Evolutionary conservation across 2,329 filamentous ascomycete genomes (phyloP).

Genomic region (Colletotrichum plurivorum): DNA sequence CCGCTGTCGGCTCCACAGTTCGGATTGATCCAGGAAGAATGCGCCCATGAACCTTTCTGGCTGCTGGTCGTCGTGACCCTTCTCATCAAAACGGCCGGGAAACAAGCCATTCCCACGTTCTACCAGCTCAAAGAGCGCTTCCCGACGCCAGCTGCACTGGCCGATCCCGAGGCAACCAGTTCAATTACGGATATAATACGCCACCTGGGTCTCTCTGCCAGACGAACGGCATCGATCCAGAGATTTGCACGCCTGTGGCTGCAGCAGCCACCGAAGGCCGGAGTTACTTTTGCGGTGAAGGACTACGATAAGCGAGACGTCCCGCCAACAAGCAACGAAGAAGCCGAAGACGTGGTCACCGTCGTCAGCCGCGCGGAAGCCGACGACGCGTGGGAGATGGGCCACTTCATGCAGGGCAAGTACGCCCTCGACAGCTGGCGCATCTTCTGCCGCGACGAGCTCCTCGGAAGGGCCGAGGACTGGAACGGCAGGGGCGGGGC

Average conservation of each 20-base stretch:
- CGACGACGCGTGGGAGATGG: slow-evolving; percentile 82
- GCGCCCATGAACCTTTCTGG: slow-evolving; percentile 82
- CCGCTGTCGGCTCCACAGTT: slow-evolving; percentile 74
- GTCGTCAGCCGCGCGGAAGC: slow-evolving; percentile 26
- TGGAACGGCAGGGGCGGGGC: slow-evolving; percentile 73
- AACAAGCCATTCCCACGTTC: slow-evolving; percentile 82
- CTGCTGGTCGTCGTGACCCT: slow-evolving; percentile 88
- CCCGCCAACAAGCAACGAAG: slow-evolving; percentile 14
- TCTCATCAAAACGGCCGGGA: slow-evolving; percentile 84
- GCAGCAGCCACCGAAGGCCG: slow-evolving; percentile 70
- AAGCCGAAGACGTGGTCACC: neutral
- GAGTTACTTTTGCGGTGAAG: slow-evolving; percentile 67
- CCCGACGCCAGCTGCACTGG: slow-evolving; percentile 75
- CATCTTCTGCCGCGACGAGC: slow-evolving; percentile 88
- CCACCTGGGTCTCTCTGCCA: slow-evolving; percentile 78
- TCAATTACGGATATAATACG: slow-evolving; percentile 75
- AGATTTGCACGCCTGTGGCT: slow-evolving; percentile 80
- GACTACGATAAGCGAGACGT: slow-evolving; percentile 60
- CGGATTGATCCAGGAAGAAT: slow-evolving; percentile 87
- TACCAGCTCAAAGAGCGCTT: slow-evolving; percentile 77
- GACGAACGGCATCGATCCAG: slow-evolving; percentile 78
- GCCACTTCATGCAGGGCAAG: slow-evolving; percentile 83
- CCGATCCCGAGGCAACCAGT: slow-evolving; percentile 60
- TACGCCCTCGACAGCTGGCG: slow-evolving; percentile 94
- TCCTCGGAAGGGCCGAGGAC: slow-evolving; percentile 75